Evolutionary conservation across 768 basidiomycete species (phyloP).

Genomic region (Serendipita sp.): DNA sequence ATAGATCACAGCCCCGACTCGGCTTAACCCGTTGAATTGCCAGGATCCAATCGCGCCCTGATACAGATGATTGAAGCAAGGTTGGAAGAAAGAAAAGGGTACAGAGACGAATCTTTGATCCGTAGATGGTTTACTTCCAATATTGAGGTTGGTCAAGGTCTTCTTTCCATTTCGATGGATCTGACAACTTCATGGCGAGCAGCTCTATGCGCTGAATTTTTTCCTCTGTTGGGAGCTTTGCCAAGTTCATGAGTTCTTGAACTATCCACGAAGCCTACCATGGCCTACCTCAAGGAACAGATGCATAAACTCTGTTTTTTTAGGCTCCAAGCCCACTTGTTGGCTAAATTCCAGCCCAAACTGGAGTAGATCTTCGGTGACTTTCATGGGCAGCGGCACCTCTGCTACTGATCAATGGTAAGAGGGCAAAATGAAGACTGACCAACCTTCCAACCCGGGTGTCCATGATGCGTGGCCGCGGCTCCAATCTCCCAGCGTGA

Average conservation of each 20-base stretch:
- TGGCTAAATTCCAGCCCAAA: background rate
- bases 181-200: background rate
- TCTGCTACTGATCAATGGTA: background rate
- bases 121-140: background rate
- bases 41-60: too few relatives aligned
- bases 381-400: background rate
- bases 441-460: background rate
- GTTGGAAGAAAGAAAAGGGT: too few relatives aligned
- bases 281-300: background rate
- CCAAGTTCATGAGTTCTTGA: background rate
- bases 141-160: background rate
- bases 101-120: too few relatives aligned
- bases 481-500: background rate
- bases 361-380: background rate
- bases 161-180: background rate
- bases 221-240: background rate
- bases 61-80: too few relatives aligned
- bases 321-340: background rate
- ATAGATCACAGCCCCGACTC: too few relatives aligned
- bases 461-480: background rate
- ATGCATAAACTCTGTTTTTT: background rate
- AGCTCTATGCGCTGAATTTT: slow-evolving; percentile 1
- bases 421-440: background rate
- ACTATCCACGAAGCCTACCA: background rate
- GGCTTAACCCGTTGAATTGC: too few relatives aligned